Conservation (phyloP, 306 rosid genomes). For the Comarum palustre region DNA sequence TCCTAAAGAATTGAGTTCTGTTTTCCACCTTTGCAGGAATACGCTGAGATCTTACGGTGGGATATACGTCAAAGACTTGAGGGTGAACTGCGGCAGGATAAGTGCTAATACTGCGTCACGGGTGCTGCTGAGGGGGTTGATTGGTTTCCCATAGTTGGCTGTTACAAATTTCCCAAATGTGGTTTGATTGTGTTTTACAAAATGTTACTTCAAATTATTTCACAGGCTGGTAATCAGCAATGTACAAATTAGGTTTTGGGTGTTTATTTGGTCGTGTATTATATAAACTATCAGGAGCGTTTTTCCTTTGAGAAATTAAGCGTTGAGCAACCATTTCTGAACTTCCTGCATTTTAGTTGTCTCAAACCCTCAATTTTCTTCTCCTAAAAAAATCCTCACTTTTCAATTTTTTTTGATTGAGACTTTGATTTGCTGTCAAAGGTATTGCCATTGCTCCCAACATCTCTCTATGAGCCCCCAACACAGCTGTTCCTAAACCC, state of each 20-base stretch:
- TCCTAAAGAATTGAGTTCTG: not conserved
- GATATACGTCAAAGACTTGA: conserved; percentile 46
- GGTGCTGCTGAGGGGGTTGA: not conserved
- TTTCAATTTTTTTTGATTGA: too few relatives aligned
- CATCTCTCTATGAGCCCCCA: too few relatives aligned
- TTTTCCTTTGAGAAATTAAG: not conserved
- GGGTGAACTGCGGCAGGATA: conserved; percentile 39
- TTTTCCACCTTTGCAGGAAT: conserved; percentile 56
- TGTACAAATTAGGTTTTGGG: conserved; percentile 28
- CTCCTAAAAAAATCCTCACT: too few relatives aligned
- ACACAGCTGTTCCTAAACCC: too few relatives aligned
- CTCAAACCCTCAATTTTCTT: too few relatives aligned
- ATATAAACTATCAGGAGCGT: not conserved
- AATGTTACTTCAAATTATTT: not conserved
- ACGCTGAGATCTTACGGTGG: conserved; percentile 51
- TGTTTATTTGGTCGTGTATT: not conserved
- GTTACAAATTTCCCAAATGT: not conserved
- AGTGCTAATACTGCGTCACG: conserved; percentile 22
- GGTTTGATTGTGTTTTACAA: not conserved
- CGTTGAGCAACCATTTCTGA: not conserved
- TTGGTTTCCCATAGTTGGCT: not conserved
- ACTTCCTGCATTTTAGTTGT: not conserved
- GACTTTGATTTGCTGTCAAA: too few relatives aligned
- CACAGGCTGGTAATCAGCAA: not conserved
- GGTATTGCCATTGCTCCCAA: too few relatives aligned